phyloP scores from a whole-genome alignment of 2,329 filamentous ascomycete genomes.

The Colletotrichum horii region DNA sequence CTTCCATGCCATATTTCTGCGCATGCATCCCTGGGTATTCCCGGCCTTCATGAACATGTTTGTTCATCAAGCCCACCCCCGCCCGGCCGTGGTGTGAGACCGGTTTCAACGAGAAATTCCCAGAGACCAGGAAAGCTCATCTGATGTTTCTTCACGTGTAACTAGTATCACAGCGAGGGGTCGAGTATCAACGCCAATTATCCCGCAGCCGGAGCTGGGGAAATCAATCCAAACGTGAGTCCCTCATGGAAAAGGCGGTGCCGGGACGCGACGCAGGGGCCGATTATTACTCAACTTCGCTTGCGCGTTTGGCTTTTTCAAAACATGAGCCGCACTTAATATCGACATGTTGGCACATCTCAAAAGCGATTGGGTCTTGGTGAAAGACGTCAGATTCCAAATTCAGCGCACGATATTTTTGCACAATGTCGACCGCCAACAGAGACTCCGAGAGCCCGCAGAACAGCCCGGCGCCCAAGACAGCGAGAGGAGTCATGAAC shows the following conservation, averaged over 20 bases:
- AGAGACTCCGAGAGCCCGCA: conserved; percentile 6
- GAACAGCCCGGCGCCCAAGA: neutral
- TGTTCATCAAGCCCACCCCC: conserved; percentile 2
- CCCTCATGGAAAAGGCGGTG: conserved; percentile 9
- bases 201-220: neutral
- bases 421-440: conserved; percentile 3
- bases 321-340: conserved; percentile 10
- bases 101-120: conserved; percentile 10
- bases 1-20: neutral
- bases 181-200: conserved; percentile 2
- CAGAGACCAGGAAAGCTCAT: conserved; percentile 3
- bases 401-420: neutral
- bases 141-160: conserved; percentile 10
- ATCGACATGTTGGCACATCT: neutral
- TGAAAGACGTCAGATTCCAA: neutral
- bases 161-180: conserved; percentile 14
- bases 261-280: conserved; percentile 4
- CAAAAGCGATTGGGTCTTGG: neutral
- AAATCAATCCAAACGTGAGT: neutral
- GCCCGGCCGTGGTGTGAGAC: neutral
- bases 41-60: conserved; percentile 7
- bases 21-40: neutral
- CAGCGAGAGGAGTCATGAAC: conserved; percentile 5
- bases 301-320: neutral
- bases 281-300: neutral